Percentiles rank a stretch among this genome's conserved stretches.
phyloP scores from a whole-genome alignment of 78 protist species.

The Dictyostelium capitatum region DNA sequence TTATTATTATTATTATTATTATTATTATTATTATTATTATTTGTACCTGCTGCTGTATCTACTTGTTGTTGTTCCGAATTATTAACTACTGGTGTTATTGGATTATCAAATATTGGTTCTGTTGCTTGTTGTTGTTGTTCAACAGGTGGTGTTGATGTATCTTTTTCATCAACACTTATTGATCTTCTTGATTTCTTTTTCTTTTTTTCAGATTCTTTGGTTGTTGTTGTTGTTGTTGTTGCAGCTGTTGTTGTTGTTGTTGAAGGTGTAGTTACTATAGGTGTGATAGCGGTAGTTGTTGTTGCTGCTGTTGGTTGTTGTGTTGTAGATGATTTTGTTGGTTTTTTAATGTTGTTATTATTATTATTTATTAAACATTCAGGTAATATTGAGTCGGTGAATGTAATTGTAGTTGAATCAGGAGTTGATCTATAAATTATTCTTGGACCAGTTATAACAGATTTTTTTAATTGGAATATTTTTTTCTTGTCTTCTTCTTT shows the following conservation, averaged over 20 bases:
- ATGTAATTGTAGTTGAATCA: conserved; percentile 29
- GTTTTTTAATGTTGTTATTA: not conserved
- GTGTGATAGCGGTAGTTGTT: not conserved
- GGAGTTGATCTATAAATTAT: conserved; percentile 10
- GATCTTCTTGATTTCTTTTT: not conserved
- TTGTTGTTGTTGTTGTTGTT: not conserved
- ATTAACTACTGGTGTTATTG: not conserved
- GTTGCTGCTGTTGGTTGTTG: not conserved
- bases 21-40: not conserved
- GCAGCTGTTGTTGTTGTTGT: not conserved
- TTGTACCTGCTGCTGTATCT: not conserved
- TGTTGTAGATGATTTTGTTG: not conserved
- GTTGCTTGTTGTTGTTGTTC: not conserved
- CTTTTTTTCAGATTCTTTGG: not conserved
- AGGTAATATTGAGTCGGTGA: conserved; percentile 39
- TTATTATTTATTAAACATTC: conserved; percentile 12
- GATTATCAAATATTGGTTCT: not conserved
- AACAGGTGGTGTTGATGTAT: not conserved
- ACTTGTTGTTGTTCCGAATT: not conserved
- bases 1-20: not conserved
- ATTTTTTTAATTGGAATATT: not conserved
- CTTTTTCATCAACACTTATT: not conserved
- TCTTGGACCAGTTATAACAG: conserved; percentile 48
- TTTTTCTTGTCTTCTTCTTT: conserved; percentile 54
- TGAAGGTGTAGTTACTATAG: not conserved